Evolutionary conservation across 73 alveolate species (phyloP), one percentile per base, ranked within the genome.

Genomic region (Paramecium bursaria): DNA sequence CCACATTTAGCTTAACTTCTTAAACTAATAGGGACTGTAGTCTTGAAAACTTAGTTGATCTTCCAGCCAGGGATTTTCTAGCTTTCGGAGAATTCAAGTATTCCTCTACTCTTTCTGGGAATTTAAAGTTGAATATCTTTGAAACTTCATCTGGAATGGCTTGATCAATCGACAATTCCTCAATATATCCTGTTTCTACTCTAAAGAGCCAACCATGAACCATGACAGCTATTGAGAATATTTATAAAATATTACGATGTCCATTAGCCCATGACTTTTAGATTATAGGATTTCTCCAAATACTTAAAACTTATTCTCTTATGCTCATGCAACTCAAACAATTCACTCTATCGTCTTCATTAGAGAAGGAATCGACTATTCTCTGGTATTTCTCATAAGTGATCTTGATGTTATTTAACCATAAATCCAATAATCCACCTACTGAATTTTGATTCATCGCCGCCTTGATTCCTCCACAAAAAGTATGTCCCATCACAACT

Each of bases 381-480:
- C 44, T 47, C 22, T 67, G 22, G 21, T 67, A 46, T 21, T 67
- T 67, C 25, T 67, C 82, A 42, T 67, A 67, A 17, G 44, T 47
- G 2, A 67, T 35, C 44, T 67, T 67, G 23, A 67, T 67, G 9
- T 67, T 10, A 42, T 67, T 67, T 47, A 67, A 67, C 82, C 82
- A 67, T 11, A 67, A 15, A 39, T 67, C 82, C 2, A 67, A 27
- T 14, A 67, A 39, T 2, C 82, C 82, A 0, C 82, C 82, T 15
- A 42, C 53, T 0, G 82, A 67, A 21, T 31, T 47, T 35, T 42
- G 33, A 7, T n/a, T 3, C 82, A 79, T 79, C 29, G 89, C 89
- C 51, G 89, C 89, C 33, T 52, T 79, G 15, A 79, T 55, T 10
- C 89, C 89, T 17, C 89, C 89, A 79, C 89, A 79, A 13, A 29